Evolutionary conservation across 2,329 filamentous ascomycete genomes (phyloP), one percentile per base, ranked within the genome.

Genomic region (Colletotrichum camelliae): DNA sequence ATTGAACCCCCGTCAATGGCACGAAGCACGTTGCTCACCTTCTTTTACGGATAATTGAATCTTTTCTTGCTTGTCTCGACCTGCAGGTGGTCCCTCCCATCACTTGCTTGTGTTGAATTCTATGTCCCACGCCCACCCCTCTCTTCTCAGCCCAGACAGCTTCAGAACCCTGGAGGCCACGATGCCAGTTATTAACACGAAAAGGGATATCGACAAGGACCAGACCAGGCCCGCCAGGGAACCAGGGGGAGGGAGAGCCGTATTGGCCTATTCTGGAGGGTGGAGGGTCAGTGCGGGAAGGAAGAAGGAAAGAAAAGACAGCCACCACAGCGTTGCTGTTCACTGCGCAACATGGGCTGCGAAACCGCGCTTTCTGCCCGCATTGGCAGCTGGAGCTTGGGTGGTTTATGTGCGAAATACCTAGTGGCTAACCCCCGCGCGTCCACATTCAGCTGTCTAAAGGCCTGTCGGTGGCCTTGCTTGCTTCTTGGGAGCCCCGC

Each of bases 381-480:
- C 61, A 67, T 67, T 72, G 72, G 62, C 72, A 75, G 67, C 37
- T 72, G 60, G 48, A 61, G 72, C 68, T 72, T 55, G 27, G 29
- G 16, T 43, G 67, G 52, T 37, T 31, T 21, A 29, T 66, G 61
- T 67, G 52, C 48, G 48, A 24, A 37, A 52, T 52, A 13, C 43
- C 43, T 52, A 52, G 39, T 52, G 43, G n/a, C 43, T 52, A 31
- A 61, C 24, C 60, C 72, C 68, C 68, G 58, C 71, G 57, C 43
- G 72, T 66, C 67, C 60, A 60, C 60, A 48, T 57, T 8, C 29
- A 57, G 65, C 37, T 48, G 43, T 67, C 24, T 57, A 52, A 43
- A 67, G 24, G 39, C 39, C 37, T 48, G 62, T 52, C 27, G 16
- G 24, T 35, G 24, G 29, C 37, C 58, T 29, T 9, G 21, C 18